Evolutionary conservation across 1,284 basidiomycete genomes (phyloP), one percentile per base, ranked within the genome.

Genomic region (Farysia itapuensis): DNA sequence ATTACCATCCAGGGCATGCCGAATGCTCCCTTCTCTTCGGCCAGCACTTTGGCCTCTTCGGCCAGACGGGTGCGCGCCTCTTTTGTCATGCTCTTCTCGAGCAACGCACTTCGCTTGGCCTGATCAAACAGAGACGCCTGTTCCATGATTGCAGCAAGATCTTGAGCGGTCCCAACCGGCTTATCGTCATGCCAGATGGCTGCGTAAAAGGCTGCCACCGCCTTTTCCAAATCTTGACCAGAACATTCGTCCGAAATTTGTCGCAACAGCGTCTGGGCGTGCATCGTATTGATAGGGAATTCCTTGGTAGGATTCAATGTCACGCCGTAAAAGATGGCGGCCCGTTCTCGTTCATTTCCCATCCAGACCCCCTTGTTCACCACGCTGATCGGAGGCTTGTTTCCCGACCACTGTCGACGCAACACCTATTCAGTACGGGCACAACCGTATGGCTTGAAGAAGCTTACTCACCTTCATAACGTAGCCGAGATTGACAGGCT

Each of bases 351-450:
- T 22, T 70, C 67, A 1, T 46, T 34, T 28, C 44, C 36, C 70
- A 74, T 72, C 46, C 57, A 65, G 2, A 26, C 18, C 14, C 72
- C 68, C 45, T 76, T 76, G 50, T 75, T 72, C 2, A 47, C 45
- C 1, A 73, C 70, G 12, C 35, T 45, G 32, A 75, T 68, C 3
- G 74, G 74, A 2, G 74, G 71, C 31, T 49, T 52, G 51, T 76
- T 76, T n/a, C 52, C 47, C 4, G 74, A 57, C 14, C 42, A 61
- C 52, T 58, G 25, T 25, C 9, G 9, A 28, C 25, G n/a, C 25
- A 28, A 9, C 25, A n/a, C 25, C 25, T n/a, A 9, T n/a, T n/a
- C 25, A 9, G 25, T n/a, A n/a, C 25, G n/a, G n/a, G 25, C 25
- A 28, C 25, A 9, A n/a, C 25, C 25, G n/a, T n/a, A 28, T 28